phyloP scores from a whole-genome alignment of 1,284 basidiomycete species.

The Pseudozyma pruni region DNA sequence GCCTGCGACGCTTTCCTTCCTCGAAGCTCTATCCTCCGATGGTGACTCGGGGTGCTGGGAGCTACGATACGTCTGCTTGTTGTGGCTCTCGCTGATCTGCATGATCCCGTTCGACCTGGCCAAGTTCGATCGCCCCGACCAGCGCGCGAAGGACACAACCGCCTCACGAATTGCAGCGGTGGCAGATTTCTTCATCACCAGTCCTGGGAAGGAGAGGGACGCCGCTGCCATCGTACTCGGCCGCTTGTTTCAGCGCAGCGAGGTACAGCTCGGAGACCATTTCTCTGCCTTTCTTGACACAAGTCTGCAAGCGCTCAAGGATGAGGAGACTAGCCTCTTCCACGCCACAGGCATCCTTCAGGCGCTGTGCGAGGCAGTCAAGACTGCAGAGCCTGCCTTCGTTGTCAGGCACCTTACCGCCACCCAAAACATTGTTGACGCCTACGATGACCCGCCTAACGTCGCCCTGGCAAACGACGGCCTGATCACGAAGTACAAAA shows the following conservation, averaged over 20 bases:
- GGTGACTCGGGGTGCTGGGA: slow-evolving; percentile 73
- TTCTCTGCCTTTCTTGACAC: slow-evolving; percentile 20
- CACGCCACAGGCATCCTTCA: slow-evolving; percentile 76
- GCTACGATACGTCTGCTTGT: slow-evolving; percentile 81
- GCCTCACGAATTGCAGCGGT: slow-evolving; percentile 73
- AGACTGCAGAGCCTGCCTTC: slow-evolving; percentile 70
- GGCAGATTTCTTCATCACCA: slow-evolving; percentile 75
- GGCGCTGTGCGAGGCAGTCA: slow-evolving; percentile 78
- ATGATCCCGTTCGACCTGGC: slow-evolving; percentile 92
- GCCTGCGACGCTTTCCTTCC: slow-evolving; percentile 77
- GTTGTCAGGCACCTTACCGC: slow-evolving; percentile 27
- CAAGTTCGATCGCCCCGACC: slow-evolving; percentile 78
- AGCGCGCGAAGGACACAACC: slow-evolving; percentile 66
- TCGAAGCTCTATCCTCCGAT: slow-evolving; percentile 67
- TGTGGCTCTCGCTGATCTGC: slow-evolving; percentile 93
- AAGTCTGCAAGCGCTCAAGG: slow-evolving; percentile 13
- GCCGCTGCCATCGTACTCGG: slow-evolving; percentile 79
- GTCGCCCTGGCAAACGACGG: slow-evolving; percentile 35
- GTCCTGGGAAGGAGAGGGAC: slow-evolving; percentile 83
- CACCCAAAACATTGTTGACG: slow-evolving; percentile 42
- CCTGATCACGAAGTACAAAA: slow-evolving; percentile 55
- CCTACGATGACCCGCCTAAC: slow-evolving; percentile 67
- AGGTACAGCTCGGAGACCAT: slow-evolving; percentile 24
- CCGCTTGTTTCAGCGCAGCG: slow-evolving; percentile 77
- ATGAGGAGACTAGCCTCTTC: slow-evolving; percentile 28